phyloP scores from a whole-genome alignment of 2,329 filamentous ascomycete species.

The Orbilia brochopaga region DNA sequence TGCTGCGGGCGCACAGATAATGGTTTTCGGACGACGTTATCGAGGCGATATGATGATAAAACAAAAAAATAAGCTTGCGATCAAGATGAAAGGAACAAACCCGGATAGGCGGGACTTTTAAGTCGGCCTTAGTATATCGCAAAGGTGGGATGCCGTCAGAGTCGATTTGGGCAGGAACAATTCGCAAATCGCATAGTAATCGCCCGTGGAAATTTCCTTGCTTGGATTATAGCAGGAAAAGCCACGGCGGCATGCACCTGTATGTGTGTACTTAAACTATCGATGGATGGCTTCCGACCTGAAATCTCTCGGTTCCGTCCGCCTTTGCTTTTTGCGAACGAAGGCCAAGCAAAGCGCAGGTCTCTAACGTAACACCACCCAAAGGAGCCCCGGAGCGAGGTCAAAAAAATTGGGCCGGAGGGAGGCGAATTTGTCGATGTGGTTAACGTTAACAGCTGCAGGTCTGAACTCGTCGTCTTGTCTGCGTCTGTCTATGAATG shows the following conservation, averaged over 20 bases:
- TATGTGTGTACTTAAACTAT: not conserved
- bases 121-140: conserved; percentile 31
- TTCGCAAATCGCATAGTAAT: conserved; percentile 26
- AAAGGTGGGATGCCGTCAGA: conserved; percentile 35
- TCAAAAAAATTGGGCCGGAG: conserved; percentile 22
- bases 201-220: conserved; percentile 34
- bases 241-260: conserved; percentile 28
- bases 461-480: not conserved
- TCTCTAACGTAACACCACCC: conserved; percentile 50
- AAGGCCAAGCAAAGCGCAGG: conserved; percentile 17
- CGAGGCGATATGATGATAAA: conserved; percentile 11
- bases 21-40: conserved; percentile 21
- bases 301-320: conserved; percentile 40
- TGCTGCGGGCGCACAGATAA: not conserved
- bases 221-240: conserved; percentile 31
- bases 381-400: conserved; percentile 29
- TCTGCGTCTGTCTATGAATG: too few species aligned
- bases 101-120: conserved; percentile 27
- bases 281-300: conserved; percentile 22
- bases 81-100: conserved; percentile 9
- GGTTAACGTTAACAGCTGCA: not conserved
- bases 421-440: conserved; percentile 16
- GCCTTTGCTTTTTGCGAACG: conserved; percentile 36
- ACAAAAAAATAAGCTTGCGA: conserved; percentile 24
- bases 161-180: conserved; percentile 32